phyloP scores from a whole-genome alignment of 768 basidiomycete genomes.

The Phallus indusiatus region DNA sequence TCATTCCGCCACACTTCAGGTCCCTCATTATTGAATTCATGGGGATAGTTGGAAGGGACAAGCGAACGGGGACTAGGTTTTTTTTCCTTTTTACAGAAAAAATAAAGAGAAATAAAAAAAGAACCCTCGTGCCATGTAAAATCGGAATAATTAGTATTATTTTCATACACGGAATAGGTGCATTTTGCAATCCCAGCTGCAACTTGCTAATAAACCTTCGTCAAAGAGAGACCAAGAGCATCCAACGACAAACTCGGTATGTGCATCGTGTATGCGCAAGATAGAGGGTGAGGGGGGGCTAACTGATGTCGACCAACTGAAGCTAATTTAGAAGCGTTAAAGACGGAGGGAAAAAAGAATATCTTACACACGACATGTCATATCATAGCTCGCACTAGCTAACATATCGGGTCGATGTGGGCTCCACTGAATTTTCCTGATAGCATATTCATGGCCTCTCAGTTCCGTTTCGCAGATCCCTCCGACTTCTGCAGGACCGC shows the following conservation, averaged over 20 bases:
- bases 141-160: no score
- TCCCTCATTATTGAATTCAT: no score
- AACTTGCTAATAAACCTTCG: constrained; percentile 77
- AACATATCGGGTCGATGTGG: constrained; percentile 22
- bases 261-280: constrained; percentile 69
- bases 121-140: no score
- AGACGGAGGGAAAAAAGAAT: not conserved
- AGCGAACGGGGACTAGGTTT: no score
- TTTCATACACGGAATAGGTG: constrained; percentile 55
- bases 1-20: no score
- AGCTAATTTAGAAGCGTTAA: constrained; percentile 9
- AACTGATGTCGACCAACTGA: constrained; percentile 59
- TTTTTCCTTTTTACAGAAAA: no score
- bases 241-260: constrained; percentile 93
- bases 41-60: no score
- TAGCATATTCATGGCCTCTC: constrained; percentile 82
- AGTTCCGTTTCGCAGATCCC: constrained; percentile 63
- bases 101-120: no score
- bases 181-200: constrained; percentile 85
- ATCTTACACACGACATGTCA: constrained; percentile 86
- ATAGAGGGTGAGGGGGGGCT: constrained; percentile 36
- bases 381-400: constrained; percentile 74
- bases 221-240: constrained; percentile 91
- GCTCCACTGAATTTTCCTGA: constrained; percentile 84
- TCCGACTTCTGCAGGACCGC: constrained; percentile 44